Base-by-base conservation (phyloP, 2,329 filamentous ascomycete species). In the Monosporascus sp. region DNA sequence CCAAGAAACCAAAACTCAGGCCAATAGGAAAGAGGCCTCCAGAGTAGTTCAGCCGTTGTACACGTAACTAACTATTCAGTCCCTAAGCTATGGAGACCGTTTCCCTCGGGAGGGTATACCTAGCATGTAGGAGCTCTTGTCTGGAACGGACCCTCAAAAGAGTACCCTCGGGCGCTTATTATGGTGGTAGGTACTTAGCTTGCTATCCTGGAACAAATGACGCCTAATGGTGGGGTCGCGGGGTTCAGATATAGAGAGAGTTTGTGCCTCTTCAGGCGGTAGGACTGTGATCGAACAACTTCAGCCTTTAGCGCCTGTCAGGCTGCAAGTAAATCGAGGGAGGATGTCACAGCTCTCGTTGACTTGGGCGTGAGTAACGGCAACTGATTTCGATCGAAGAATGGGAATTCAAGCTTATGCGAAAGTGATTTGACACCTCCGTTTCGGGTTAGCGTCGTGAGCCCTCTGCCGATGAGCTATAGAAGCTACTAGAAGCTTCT, bases 401-500 rank as follows among this genome's bases (percentile, higher is more conserved):
- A 28, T 28, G 8, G 8, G 28, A 11, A 28, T 9, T 28, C 9
- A 4, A 28, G 28, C 28, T 9, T 28, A 28, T 11, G 28, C 28
- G 8, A 28, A 28, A 28, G 28, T 28, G 28, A 28, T 28, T 28
- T 7, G 11, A 11, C 28, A 28, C 28, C 11, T 28, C 28, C 28
- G 9, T 11, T 28, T 28, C 28, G 28, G 9, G 28, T 28, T 28
- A 28, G 28, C 28, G 8, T 4, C 28, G 9, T 11, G 9, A 28
- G 11, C 28, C 44, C 26, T 24, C 8, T 47, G 44, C 17, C 40
- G 31, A n/a, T 35, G 7, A 22, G 17, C 22, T 31, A 58, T 60
- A 43, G 65, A 69, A 70, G 45, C 58, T 69, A 68, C 67, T 60
- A 59, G 66, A 68, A 70, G 51, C 60, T 68, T 70, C 67, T 46